phyloP scores from a whole-genome alignment of 805 yeast species.

The Lipomyces japonicus region DNA sequence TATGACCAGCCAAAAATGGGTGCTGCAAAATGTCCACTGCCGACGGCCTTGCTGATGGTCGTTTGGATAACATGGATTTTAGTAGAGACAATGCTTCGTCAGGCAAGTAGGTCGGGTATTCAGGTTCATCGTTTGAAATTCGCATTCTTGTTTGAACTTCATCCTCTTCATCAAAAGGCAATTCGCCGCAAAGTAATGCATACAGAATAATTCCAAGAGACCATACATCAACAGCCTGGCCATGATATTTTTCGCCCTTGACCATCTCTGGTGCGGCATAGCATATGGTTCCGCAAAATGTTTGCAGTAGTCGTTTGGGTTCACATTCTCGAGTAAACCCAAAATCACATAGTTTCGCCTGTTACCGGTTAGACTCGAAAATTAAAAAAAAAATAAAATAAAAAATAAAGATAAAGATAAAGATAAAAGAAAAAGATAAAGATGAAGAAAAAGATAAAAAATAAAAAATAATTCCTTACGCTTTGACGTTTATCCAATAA shows the following conservation, averaged over 20 bases:
- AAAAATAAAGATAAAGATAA: no score
- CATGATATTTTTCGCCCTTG: constrained; percentile 58
- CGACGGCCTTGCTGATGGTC: constrained; percentile 60
- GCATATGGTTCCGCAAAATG: constrained; percentile 90
- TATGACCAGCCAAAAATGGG: constrained; percentile 39
- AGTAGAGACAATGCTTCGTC: constrained; percentile 51
- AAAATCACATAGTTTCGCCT: constrained; percentile 79
- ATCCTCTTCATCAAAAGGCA: constrained; percentile 88
- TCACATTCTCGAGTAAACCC: constrained; percentile 85
- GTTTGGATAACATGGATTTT: constrained; percentile 56
- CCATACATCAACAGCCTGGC: constrained; percentile 72
- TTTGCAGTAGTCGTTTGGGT: constrained; percentile 57
- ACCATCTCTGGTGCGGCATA: constrained; percentile 96
- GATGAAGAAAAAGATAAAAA: constrained; percentile 22
- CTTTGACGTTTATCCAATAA: constrained; percentile 54
- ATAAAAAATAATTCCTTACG: constrained; percentile 45
- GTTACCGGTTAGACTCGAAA: constrained; percentile 40
- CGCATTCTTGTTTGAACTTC: constrained; percentile 56
- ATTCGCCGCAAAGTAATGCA: constrained; percentile 75
- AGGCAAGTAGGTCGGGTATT: constrained; percentile 47
- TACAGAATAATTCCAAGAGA: constrained; percentile 83
- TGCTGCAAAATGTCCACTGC: constrained; percentile 49
- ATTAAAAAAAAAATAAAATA: no score
- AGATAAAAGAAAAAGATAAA: no score
- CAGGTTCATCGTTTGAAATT: constrained; percentile 65